Percentiles rank a stretch among this genome's conserved stretches.
Evolutionary conservation across 768 basidiomycete genomes (phyloP).

Genomic region (Rhodotorula sphaerocarpa): DNA sequence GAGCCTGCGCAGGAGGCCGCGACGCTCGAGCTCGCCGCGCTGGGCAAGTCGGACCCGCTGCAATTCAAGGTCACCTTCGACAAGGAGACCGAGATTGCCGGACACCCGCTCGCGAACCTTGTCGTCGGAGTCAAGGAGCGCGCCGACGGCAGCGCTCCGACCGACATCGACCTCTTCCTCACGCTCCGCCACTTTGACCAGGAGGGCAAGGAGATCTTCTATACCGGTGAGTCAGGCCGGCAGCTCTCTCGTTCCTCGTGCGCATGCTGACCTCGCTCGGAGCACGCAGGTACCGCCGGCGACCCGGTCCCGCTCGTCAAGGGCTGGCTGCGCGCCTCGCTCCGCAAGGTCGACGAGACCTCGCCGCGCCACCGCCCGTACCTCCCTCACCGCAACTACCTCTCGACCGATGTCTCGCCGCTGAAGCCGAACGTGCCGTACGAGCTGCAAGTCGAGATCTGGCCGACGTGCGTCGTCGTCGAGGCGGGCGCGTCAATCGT

Average conservation of each 20-base stretch:
- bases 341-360: slow-evolving; percentile 35
- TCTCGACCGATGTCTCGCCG: slow-evolving; percentile 27
- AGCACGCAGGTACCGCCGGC: slow-evolving; percentile 30
- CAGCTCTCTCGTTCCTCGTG: not conserved
- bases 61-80: slow-evolving; percentile 28
- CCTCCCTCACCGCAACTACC: slow-evolving; percentile 38
- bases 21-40: slow-evolving; percentile 26
- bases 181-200: slow-evolving; percentile 35
- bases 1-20: not conserved
- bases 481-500: slow-evolving; percentile 30
- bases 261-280: not conserved
- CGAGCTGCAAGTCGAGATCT: slow-evolving; percentile 37
- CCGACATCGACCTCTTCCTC: slow-evolving; percentile 38
- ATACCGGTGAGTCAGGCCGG: slow-evolving; percentile 15
- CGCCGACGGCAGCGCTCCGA: slow-evolving; percentile 26
- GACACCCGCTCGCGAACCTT: slow-evolving; percentile 35
- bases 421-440: slow-evolving; percentile 30
- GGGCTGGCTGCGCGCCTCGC: slow-evolving; percentile 39
- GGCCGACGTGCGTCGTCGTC: slow-evolving; percentile 39
- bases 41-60: slow-evolving; percentile 23
- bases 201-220: slow-evolving; percentile 35
- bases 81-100: slow-evolving; percentile 37
- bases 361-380: slow-evolving; percentile 36
- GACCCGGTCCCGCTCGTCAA: slow-evolving; percentile 37
- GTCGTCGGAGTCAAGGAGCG: slow-evolving; percentile 18